Conservation (phyloP, 352 stramenopile species). For the Phytophthora hibernalis region DNA sequence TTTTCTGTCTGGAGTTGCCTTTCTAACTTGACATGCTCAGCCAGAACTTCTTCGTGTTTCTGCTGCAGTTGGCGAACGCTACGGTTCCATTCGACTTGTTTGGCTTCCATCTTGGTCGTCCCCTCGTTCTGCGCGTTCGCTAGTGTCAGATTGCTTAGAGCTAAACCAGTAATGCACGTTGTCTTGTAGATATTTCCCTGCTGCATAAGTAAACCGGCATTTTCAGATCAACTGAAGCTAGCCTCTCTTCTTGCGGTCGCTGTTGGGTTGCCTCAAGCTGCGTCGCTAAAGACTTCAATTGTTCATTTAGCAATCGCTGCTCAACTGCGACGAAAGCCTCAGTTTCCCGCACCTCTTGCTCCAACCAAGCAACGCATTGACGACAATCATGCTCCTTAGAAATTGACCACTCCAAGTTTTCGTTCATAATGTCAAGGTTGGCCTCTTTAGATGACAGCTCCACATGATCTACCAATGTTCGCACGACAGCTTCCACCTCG, state of each 20-base stretch:
- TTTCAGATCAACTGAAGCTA: not conserved
- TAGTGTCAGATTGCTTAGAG: constrained; percentile 10
- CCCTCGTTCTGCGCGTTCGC: constrained; percentile 4
- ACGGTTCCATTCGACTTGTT: too few relatives aligned
- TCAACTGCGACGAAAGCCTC: constrained; percentile 4
- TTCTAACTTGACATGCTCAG: too few relatives aligned
- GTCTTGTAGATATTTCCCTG: constrained; percentile 7
- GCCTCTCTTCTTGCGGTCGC: constrained; percentile 1
- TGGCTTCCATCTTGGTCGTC: not conserved
- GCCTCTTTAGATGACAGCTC: constrained; percentile 3
- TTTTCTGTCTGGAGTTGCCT: too few relatives aligned
- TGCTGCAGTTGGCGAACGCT: too few relatives aligned
- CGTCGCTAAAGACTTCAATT: not conserved
- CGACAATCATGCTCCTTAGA: not conserved
- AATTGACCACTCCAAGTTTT: constrained; percentile 3
- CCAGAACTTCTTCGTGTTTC: too few relatives aligned
- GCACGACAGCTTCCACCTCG: constrained; percentile 6
- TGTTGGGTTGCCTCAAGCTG: constrained; percentile 11
- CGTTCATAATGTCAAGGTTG: not conserved
- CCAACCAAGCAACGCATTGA: not conserved
- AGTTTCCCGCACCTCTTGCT: not conserved
- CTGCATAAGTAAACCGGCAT: not conserved
- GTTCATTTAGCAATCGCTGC: constrained; percentile 1
- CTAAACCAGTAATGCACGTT: not conserved
- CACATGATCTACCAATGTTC: constrained; percentile 13